These are phyloP conservation scores for Cyclotella choctawhatcheeana DNA, from an alignment of 108 stramenopile genomes.

Conservation along the genomic window DNA sequence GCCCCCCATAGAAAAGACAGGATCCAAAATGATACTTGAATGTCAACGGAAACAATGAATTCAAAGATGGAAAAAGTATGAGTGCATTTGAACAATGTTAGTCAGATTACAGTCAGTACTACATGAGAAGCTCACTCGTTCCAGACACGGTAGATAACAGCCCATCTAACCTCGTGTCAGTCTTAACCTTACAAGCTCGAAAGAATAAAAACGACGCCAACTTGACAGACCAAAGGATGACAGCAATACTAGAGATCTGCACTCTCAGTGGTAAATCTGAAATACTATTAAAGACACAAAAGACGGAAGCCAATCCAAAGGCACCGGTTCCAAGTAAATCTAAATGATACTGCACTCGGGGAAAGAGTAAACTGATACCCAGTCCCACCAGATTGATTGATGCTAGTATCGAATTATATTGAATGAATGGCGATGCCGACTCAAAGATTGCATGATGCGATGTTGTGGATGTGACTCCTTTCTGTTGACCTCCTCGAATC, in stretches of 20 bases:
- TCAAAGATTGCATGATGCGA: background rate
- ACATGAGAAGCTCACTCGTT: slow-evolving; percentile 22
- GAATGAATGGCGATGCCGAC: slow-evolving; percentile 6
- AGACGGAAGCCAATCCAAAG: slow-evolving; percentile 64
- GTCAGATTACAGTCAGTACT: background rate
- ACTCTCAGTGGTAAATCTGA: slow-evolving; percentile 17
- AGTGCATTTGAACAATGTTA: no score
- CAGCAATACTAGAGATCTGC: slow-evolving; percentile 50
- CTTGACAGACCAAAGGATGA: slow-evolving; percentile 68
- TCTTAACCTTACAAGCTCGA: slow-evolving; percentile 56
- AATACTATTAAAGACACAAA: slow-evolving; percentile 8
- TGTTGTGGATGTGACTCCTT: background rate
- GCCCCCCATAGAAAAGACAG: slow-evolving; percentile 75
- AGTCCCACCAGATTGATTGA: slow-evolving; percentile 20
- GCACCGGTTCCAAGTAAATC: slow-evolving; percentile 86
- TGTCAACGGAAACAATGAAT: background rate
- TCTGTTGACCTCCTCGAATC: slow-evolving; percentile 4
- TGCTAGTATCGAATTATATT: slow-evolving; percentile 20
- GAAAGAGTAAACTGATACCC: slow-evolving; percentile 27
- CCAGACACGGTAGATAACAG: slow-evolving; percentile 54
- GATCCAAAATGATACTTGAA: slow-evolving; percentile 72
- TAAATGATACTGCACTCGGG: slow-evolving; percentile 55
- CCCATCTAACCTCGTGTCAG: slow-evolving; percentile 65
- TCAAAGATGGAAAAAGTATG: no score
- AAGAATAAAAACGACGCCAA: slow-evolving; percentile 76